These are phyloP conservation scores for Rhodotorula taiwanensis DNA, from an alignment of 768 basidiomycete species.

Conservation along the genomic window DNA sequence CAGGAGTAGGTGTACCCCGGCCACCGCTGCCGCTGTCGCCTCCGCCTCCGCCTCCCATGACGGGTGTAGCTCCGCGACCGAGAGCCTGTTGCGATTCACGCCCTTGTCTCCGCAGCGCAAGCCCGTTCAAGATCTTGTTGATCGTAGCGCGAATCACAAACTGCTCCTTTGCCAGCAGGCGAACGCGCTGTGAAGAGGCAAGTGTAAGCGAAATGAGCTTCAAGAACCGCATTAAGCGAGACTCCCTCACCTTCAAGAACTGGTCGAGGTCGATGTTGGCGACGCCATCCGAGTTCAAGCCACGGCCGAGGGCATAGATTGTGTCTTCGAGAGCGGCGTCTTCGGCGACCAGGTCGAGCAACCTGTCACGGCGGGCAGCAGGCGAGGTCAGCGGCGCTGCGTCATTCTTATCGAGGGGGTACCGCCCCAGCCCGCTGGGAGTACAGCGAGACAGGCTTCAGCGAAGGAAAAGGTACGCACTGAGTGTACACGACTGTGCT, in stretches of 20 bases:
- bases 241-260: conserved; percentile 65
- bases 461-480: conserved; percentile 51
- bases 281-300: conserved; percentile 59
- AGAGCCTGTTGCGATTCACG: no score
- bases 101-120: conserved; percentile 34
- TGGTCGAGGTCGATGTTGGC: conserved; percentile 89
- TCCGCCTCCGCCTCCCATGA: no score
- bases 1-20: no score
- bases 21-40: no score
- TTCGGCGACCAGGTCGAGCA: conserved; percentile 96
- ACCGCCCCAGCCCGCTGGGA: no score
- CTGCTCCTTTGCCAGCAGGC: conserved; percentile 86
- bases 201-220: conserved; percentile 9
- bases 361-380: conserved; percentile 50
- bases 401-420: no score
- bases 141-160: conserved; percentile 93
- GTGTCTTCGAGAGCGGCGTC: conserved; percentile 98
- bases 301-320: conserved; percentile 90
- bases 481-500: conserved; percentile 96
- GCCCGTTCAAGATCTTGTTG: conserved; percentile 64
- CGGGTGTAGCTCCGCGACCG: no score
- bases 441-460: conserved; percentile 7
- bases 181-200: conserved; percentile 55
- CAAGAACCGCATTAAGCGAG: background rate
- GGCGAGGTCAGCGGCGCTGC: no score